Base-by-base conservation (phyloP, 1,139 yeast genomes). In the Scheffersomyces cryptocercus region DNA sequence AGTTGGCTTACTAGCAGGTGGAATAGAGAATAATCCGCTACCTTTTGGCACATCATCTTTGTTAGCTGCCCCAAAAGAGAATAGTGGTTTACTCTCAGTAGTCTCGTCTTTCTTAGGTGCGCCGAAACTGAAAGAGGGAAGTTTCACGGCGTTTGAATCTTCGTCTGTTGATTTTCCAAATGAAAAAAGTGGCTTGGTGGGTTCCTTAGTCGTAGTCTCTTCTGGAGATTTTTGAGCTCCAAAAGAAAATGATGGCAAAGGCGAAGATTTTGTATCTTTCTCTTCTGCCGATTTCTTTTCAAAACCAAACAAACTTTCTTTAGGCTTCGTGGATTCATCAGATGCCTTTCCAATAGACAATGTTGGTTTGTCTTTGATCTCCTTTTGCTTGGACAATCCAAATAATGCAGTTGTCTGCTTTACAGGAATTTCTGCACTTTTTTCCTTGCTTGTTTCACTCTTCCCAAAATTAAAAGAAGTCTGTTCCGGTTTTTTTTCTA, bases 321-420 rank as follows among this genome's bases (percentile, higher is more conserved):
- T 20, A 14, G 35, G 35, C 20, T 31, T 12, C 13, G 32, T 16
- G 4, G 10, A 14, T 35, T 37, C 28, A 30, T 29, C 29, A 3
- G 41, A 10, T 28, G 36, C 26, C 8, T 34, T 35, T 4, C 37
- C 43, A 29, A 44, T 39, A 10, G 40, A 29, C 30, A 39, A 37
- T 11, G 28, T 16, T 5, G 43, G 43, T 28, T 13, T 31, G 5
- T 15, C 8, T 7, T 31, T 20, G 9, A 24, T 14, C 7, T 3
- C 26, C 8, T 20, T 9, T 20, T 20, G 26, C 7, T 20, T 20
- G 26, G 26, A 20, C 8, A 20, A 20, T 3, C 8, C 8, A 8
- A 20, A 20, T 6, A 20, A 20, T 20, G 26, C 8, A 20, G 26
- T 20, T 20, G 26, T 20, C 7, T 20, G 26, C 26, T 20, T 20